Conservation (phyloP, 257 asterid species). For the Paraleonurus japonicus region DNA sequence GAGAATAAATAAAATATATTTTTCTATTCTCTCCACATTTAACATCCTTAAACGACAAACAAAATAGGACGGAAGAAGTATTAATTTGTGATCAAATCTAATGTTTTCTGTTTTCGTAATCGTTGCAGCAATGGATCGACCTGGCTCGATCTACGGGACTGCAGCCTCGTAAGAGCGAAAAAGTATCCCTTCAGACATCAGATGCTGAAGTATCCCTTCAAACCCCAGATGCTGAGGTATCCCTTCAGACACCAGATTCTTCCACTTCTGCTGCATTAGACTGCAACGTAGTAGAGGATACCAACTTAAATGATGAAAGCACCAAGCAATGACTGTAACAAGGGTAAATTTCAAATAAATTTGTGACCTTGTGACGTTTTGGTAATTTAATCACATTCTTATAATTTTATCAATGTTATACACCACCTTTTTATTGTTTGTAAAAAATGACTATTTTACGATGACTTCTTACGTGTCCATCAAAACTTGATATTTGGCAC, state of each 20-base stretch:
- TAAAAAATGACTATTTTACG: not conserved
- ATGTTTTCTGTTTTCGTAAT: not conserved
- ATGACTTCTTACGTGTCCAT: not conserved
- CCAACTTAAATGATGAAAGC: slow-evolving; percentile 46
- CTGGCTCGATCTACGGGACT: slow-evolving; percentile 76
- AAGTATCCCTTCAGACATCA: slow-evolving; percentile 24
- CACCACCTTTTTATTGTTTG: not conserved
- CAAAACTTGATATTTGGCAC: not conserved
- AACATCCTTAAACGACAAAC: no score
- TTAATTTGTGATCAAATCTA: not conserved
- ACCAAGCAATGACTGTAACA: slow-evolving; percentile 33
- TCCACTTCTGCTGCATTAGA: slow-evolving; percentile 42
- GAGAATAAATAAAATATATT: no score
- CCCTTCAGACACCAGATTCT: slow-evolving; percentile 40
- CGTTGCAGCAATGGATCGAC: slow-evolving; percentile 84
- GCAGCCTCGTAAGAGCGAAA: slow-evolving; percentile 55
- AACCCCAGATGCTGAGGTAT: slow-evolving; percentile 35
- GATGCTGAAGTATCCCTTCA: slow-evolving; percentile 33
- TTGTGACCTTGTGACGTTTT: not conserved
- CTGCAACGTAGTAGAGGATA: slow-evolving; percentile 43
- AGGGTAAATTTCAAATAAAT: not conserved
- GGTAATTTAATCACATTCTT: not conserved
- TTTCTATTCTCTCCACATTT: no score
- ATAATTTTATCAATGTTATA: not conserved
- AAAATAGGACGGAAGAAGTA: not conserved